Conservation (phyloP, 148 eudicot species). For the Gaultheria prostrata region DNA sequence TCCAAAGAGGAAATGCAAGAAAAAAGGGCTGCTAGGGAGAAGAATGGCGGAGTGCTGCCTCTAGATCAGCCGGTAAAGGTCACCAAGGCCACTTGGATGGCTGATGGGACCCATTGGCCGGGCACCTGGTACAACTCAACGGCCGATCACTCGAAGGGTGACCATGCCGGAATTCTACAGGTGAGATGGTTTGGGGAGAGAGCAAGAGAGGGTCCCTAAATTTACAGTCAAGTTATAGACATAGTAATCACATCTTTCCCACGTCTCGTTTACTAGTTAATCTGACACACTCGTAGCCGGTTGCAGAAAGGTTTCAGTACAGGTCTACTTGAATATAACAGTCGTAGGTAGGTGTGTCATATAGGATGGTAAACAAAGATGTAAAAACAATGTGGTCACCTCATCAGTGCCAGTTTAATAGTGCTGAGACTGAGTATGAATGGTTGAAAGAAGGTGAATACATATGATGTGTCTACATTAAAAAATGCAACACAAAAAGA, state of each 20-base stretch:
- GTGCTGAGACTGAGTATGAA: neutral
- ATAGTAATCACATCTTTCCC: neutral
- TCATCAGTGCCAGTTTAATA: neutral
- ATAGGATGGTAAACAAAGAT: neutral
- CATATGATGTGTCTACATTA: neutral
- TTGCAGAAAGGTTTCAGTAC: neutral
- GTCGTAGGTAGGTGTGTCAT: neutral
- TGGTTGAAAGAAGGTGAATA: neutral
- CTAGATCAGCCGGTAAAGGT: constrained; percentile 22
- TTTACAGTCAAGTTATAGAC: neutral
- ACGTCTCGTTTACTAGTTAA: neutral
- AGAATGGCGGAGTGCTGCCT: constrained; percentile 23
- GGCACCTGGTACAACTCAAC: constrained; percentile 65
- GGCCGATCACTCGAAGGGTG: constrained; percentile 76
- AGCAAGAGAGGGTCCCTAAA: neutral
- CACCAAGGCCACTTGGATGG: constrained; percentile 90
- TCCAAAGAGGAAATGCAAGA: constrained; percentile 44
- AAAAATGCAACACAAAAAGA: neutral
- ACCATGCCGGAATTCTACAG: constrained; percentile 90
- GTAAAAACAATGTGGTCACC: neutral
- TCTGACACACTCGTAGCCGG: neutral
- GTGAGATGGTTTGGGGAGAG: constrained; percentile 20
- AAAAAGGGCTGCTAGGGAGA: constrained; percentile 31
- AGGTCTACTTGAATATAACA: neutral
- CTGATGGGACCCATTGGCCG: constrained; percentile 94